Evolutionary conservation across 169 alveolate species (phyloP).

Genomic region (Eimeria acervulina): DNA sequence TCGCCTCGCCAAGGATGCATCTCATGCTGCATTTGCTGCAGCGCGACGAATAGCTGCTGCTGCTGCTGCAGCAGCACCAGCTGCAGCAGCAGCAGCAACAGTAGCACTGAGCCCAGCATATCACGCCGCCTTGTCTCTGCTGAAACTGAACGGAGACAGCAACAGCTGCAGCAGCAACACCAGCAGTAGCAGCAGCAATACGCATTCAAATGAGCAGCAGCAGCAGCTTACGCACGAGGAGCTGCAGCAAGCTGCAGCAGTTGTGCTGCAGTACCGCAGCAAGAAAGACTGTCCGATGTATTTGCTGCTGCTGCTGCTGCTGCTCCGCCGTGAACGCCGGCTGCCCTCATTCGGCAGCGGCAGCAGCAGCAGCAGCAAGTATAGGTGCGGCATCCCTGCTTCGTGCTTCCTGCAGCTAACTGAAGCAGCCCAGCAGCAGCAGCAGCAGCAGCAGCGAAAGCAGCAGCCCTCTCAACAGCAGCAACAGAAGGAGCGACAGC

Average conservation of each 20-base stretch:
- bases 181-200: constrained; percentile 15
- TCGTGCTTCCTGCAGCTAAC: too few species aligned
- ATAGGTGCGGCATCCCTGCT: too few species aligned
- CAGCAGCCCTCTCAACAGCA: too few species aligned
- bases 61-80: neutral
- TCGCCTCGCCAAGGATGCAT: neutral
- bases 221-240: neutral
- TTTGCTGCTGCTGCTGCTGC: neutral
- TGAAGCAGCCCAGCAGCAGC: too few species aligned
- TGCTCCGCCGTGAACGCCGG: neutral
- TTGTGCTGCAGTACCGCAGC: constrained; percentile 2
- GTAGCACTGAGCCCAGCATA: neutral
- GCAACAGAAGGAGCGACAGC: too few species aligned
- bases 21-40: neutral
- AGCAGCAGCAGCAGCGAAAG: too few species aligned
- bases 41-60: neutral
- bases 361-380: neutral
- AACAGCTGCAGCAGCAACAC: neutral
- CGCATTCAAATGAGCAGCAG: neutral
- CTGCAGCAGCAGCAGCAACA: neutral
- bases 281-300: neutral
- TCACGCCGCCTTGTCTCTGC: neutral
- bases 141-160: neutral
- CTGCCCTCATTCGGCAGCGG: neutral
- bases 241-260: constrained; percentile 18